Evolutionary conservation across 176 grass and related monocot species (phyloP).

Genomic region (Phyllostachys edulis): DNA sequence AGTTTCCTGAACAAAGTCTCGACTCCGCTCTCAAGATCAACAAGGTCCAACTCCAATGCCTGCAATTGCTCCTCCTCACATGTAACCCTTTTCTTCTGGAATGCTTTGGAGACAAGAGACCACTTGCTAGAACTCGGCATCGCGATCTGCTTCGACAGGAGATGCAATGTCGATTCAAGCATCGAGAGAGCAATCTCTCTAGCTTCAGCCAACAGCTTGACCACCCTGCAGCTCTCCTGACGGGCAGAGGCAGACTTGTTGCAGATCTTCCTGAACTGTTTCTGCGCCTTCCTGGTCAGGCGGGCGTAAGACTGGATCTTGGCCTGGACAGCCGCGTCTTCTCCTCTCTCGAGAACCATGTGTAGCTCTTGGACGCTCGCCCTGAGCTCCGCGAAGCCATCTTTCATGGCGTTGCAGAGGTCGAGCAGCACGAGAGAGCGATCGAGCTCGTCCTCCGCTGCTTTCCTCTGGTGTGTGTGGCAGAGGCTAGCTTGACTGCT

Average conservation of each 20-base stretch:
- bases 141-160: not conserved
- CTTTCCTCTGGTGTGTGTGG: not conserved
- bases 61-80: conserved; percentile 21
- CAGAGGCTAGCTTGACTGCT: conserved; percentile 19
- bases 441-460: conserved; percentile 6
- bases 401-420: conserved; percentile 21
- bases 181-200: conserved; percentile 11
- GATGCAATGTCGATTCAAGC: not conserved
- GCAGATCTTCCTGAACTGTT: not conserved
- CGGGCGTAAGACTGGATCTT: conserved; percentile 27
- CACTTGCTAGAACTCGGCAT: conserved; percentile 3
- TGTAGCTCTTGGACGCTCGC: conserved; percentile 7
- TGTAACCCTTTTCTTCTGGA: conserved; percentile 1
- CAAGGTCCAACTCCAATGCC: conserved; percentile 1
- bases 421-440: conserved; percentile 21
- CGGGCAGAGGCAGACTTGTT: not conserved
- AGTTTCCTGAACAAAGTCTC: conserved; percentile 30
- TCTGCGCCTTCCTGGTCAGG: conserved; percentile 2
- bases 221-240: not conserved
- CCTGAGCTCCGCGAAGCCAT: conserved; percentile 30
- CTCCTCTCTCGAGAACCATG: conserved; percentile 33
- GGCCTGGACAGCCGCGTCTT: not conserved
- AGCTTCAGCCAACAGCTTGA: conserved; percentile 18
- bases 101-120: conserved; percentile 28
- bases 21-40: conserved; percentile 25